Evolutionary conservation across 106 monocot genomes (phyloP).

Genomic region (Phalaenopsis equestris): DNA sequence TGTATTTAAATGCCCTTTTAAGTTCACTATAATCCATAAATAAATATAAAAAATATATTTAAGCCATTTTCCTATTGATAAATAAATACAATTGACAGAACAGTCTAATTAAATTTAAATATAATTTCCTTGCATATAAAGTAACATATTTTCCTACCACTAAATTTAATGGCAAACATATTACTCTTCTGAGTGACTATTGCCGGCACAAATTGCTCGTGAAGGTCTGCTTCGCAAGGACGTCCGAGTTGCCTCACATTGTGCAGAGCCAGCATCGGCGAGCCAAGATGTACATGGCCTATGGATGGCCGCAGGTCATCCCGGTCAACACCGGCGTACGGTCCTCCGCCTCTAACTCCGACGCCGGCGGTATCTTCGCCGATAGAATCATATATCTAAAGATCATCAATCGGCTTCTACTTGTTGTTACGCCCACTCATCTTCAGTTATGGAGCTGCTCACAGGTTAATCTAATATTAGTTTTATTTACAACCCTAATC

Average conservation of each 20-base stretch:
- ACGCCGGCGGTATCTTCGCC: background rate
- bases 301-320: constrained; percentile 98
- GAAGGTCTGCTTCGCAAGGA: background rate
- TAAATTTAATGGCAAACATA: too few relatives aligned
- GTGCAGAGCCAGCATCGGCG: background rate
- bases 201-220: background rate
- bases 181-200: too few relatives aligned
- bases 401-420: constrained; percentile 49
- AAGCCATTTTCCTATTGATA: too few relatives aligned
- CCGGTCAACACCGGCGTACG: constrained; percentile 38
- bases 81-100: too few relatives aligned
- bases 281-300: constrained; percentile 81
- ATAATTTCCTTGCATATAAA: too few relatives aligned
- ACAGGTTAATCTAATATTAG: constrained; percentile 33
- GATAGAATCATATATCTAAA: constrained; percentile 64
- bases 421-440: constrained; percentile 64
- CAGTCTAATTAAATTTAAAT: too few relatives aligned
- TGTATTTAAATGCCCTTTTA: too few relatives aligned
- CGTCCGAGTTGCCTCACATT: background rate
- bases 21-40: too few relatives aligned
- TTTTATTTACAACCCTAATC: background rate
- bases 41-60: too few relatives aligned
- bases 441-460: constrained; percentile 88
- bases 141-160: too few relatives aligned
- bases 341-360: constrained; percentile 25